phyloP scores from a whole-genome alignment of 2,329 filamentous ascomycete species.

The Tolypocladium guangdongense region DNA sequence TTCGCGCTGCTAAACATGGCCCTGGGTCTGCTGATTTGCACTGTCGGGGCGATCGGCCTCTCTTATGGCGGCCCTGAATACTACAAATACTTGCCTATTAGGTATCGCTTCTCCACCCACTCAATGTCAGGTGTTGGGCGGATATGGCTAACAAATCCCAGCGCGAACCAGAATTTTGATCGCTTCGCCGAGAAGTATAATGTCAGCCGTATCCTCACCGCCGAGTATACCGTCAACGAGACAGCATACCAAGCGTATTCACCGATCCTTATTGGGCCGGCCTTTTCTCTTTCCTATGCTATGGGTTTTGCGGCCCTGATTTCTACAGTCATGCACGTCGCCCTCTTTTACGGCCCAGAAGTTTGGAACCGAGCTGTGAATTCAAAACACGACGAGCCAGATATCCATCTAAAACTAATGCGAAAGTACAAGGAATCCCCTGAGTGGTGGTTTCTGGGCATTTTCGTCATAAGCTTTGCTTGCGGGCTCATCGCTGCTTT shows the following conservation, averaged over 20 bases:
- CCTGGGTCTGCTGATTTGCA: constrained; percentile 38
- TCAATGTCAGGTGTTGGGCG: background rate
- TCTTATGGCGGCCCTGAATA: constrained; percentile 40
- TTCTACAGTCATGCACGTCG: constrained; percentile 39
- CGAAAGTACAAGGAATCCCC: constrained; percentile 42
- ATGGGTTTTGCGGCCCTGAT: constrained; percentile 46
- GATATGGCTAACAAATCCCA: constrained; percentile 18
- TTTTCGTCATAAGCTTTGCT: constrained; percentile 36
- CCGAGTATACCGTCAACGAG: constrained; percentile 40
- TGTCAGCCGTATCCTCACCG: constrained; percentile 40
- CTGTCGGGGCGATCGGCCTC: constrained; percentile 39
- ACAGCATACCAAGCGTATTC: constrained; percentile 48
- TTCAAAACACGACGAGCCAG: constrained; percentile 29
- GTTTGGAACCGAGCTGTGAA: constrained; percentile 24
- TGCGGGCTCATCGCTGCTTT: constrained; percentile 29
- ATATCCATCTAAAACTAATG: constrained; percentile 46
- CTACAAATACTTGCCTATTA: constrained; percentile 43
- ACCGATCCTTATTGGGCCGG: constrained; percentile 40
- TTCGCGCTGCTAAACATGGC: constrained; percentile 50
- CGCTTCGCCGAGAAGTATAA: constrained; percentile 48
- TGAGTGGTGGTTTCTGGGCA: constrained; percentile 42
- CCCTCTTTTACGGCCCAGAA: constrained; percentile 40
- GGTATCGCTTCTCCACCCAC: background rate
- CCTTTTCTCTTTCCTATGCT: constrained; percentile 44
- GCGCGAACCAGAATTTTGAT: constrained; percentile 44